phyloP scores from a whole-genome alignment of 1,284 basidiomycete species.

The Marasmius sp. region DNA sequence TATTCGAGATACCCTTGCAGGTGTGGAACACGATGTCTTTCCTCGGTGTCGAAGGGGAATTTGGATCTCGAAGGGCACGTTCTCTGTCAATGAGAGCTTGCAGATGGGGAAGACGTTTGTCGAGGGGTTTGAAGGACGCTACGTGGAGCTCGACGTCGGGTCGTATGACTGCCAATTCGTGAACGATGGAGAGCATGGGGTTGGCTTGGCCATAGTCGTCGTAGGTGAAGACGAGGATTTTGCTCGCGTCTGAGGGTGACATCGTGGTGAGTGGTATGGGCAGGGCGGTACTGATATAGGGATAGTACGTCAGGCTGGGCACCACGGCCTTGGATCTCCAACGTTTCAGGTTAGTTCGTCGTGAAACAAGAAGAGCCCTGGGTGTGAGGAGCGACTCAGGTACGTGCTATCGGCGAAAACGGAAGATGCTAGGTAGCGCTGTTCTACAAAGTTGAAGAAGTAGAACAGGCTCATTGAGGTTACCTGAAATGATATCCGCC shows the following conservation, averaged over 20 bases:
- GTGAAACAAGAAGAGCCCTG: too few species aligned
- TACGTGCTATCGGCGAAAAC: too few species aligned
- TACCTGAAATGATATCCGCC: too few species aligned
- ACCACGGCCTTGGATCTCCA: too few species aligned
- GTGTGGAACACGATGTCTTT: conserved; percentile 1
- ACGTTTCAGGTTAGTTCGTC: too few species aligned
- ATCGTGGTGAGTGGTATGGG: background rate
- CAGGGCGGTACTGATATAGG: too few species aligned
- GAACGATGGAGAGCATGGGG: conserved; percentile 12
- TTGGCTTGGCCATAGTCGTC: conserved; percentile 17
- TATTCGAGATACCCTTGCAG: background rate
- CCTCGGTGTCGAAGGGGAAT: background rate
- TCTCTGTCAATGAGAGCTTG: background rate
- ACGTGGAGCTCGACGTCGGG: conserved; percentile 7
- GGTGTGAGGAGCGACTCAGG: too few species aligned
- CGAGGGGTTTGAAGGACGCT: conserved; percentile 8
- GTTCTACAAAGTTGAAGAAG: too few species aligned
- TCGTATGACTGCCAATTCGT: conserved; percentile 7
- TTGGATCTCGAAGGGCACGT: too few species aligned
- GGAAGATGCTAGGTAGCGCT: too few species aligned
- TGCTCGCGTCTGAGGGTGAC: background rate
- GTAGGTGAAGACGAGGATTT: conserved; percentile 10
- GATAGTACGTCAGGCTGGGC: too few species aligned
- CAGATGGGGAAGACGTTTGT: conserved; percentile 8
- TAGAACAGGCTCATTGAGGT: too few species aligned